Evolutionary conservation across 192 early-diverging fungal genomes (phyloP), one percentile per base, ranked within the genome.

Genomic region (Diversispora epigaea): DNA sequence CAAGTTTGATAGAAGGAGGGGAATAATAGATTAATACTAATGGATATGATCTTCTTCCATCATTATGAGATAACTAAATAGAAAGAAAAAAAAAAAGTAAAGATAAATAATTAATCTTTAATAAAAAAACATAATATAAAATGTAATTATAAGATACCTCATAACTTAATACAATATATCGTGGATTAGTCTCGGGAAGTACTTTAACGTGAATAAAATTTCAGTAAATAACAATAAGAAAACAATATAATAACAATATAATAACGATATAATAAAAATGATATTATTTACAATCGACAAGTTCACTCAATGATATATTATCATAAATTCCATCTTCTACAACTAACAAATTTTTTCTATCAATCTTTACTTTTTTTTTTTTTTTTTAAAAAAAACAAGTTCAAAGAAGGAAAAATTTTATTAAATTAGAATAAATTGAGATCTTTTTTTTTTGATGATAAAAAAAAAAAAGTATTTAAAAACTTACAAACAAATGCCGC

Each of bases 1-100:
- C 79, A 6, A 85, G 79, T 19, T 80, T 83, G 12, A 79, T 80
- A 21, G 83, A 76, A 9, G 45, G 64, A 3, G 89, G 91, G 15
- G 84, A 84, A 77, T 90, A 90, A 71, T 88, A 90, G 15, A 92
- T 78, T 65, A 92, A 89, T 4, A 92, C 84, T 22, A 96, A 80
- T 0, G 94, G 94, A 52, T 87, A 94, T 8, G 87, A 89, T 15
- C 87, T 80, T 6, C 93, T 86, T 14, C 91, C 93, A 76, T 89
- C 87, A 65, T 71, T 67, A 50, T 88, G 86, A 52, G 84, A 84
- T 11, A 87, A 62, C 86, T 89, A 76, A 45, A 32, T 10, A 52
- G 64, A n/a, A n/a, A n/a, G n/a, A n/a, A n/a, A n/a, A n/a, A n/a
- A n/a, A n/a, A n/a, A n/a, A n/a, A n/a, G n/a, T n/a, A n/a, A n/a